These are phyloP conservation scores for Pseudocercospora fijiensis DNA, from an alignment of 2,329 filamentous ascomycete genomes.

Conservation along the genomic window DNA sequence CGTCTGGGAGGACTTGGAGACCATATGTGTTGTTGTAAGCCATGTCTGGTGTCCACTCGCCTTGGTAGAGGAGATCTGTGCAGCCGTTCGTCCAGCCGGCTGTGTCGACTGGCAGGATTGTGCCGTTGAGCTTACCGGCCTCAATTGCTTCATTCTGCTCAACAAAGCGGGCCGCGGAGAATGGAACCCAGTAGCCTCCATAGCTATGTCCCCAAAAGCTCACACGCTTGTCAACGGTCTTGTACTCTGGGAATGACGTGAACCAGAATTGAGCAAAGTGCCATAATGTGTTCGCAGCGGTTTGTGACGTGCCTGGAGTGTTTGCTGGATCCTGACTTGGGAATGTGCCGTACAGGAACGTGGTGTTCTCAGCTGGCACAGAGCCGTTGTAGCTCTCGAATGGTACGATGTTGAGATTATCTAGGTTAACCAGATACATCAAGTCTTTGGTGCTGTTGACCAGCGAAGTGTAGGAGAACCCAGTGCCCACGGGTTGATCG, in stretches of 20 bases:
- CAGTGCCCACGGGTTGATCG: conserved; percentile 59
- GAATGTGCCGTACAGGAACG: conserved; percentile 28
- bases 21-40: conserved; percentile 65
- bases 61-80: conserved; percentile 62
- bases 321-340: conserved; percentile 18
- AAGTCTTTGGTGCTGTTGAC: conserved; percentile 61
- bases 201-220: conserved; percentile 32
- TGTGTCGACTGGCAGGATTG: conserved; percentile 59
- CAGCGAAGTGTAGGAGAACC: conserved; percentile 58
- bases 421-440: conserved; percentile 22
- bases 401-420: conserved; percentile 37
- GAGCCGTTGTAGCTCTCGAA: conserved; percentile 18
- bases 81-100: conserved; percentile 70
- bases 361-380: conserved; percentile 25
- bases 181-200: conserved; percentile 62
- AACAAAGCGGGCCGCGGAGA: conserved; percentile 57
- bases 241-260: conserved; percentile 23
- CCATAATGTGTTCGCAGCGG: conserved; percentile 54
- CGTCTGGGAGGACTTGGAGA: conserved; percentile 55
- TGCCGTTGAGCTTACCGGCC: conserved; percentile 34
- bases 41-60: conserved; percentile 55
- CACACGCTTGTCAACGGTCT: conserved; percentile 21
- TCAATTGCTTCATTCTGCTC: conserved; percentile 59
- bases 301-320: conserved; percentile 22
- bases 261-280: conserved; percentile 59